These are phyloP conservation scores for Podila minutissima DNA, from an alignment of 192 early-diverging fungal genomes.

Conservation along the genomic window DNA sequence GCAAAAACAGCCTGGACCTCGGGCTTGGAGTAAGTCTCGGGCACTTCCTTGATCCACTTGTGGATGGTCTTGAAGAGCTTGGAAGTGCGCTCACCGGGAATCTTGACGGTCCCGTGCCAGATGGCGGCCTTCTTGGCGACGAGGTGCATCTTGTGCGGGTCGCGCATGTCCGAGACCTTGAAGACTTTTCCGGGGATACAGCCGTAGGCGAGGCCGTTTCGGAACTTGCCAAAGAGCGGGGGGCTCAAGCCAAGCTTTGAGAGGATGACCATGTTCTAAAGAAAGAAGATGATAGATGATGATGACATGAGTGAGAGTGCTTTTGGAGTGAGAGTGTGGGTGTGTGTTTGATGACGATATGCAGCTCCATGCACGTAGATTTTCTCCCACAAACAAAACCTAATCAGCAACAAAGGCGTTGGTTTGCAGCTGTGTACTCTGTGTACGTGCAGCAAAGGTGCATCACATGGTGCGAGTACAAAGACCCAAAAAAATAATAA, in stretches of 20 bases:
- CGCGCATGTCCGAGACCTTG: conserved; percentile 78
- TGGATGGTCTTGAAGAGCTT: conserved; percentile 76
- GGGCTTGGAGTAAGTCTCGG: conserved; percentile 63
- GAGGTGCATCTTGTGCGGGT: conserved; percentile 73
- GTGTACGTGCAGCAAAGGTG: conserved; percentile 6
- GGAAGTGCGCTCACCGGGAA: conserved; percentile 50
- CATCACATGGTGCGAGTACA: conserved; percentile 9
- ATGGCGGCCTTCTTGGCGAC: conserved; percentile 81
- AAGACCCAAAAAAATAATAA: conserved; percentile 1
- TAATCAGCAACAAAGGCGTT: too few species aligned
- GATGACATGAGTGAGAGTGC: conserved; percentile 1
- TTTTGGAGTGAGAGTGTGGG: not conserved
- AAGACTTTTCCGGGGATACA: conserved; percentile 81
- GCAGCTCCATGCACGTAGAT: not conserved
- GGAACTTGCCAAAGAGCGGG: conserved; percentile 84
- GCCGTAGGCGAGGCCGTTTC: conserved; percentile 95
- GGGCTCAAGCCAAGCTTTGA: conserved; percentile 77
- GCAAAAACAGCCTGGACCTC: conserved; percentile 67
- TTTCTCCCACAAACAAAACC: too few species aligned
- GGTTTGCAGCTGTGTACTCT: too few species aligned
- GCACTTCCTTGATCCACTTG: conserved; percentile 78
- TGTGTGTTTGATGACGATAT: not conserved
- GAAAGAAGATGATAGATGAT: not conserved
- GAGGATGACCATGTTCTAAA: conserved; percentile 83
- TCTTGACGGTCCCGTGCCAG: conserved; percentile 73